Evolutionary conservation across 2,329 filamentous ascomycete genomes (phyloP), one percentile per base, ranked within the genome.

Genomic region (Aspergillus floridensis): DNA sequence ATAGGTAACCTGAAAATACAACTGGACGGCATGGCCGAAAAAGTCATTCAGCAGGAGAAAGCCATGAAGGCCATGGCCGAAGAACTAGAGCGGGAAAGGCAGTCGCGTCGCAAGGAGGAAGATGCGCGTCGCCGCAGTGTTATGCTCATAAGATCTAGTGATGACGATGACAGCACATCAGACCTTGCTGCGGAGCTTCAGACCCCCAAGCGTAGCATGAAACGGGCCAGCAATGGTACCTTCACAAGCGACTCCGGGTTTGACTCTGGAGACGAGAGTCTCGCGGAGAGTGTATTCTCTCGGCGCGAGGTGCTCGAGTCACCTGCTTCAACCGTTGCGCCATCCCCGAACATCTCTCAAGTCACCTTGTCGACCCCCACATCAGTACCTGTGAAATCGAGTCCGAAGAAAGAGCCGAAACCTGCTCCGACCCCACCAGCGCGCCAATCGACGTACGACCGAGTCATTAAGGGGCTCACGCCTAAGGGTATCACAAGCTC

Each of bases 1-100:
- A 79, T 82, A 14, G 76, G 80, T 41, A 82, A 86, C 65, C 73
- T 87, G 56, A 87, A 86, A 72, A 77, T 82, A 63, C 86, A 88
- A 70, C 76, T 88, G 21, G 82, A 86, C 68, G 83, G 82, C 41
- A 83, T 87, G 79, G 82, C 84, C 5, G 79, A 79, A 35, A 80
- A 81, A 60, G 80, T 82, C 2, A 72, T 77, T 16, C 81, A 86
- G 65, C 84, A 86, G 67, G 83, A 86, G 59, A 79, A 79, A 64
- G 79, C 81, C 53, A 85, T 86, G 74, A 76, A 78, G 60, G 79
- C 79, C 38, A 73, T 85, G 65, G 77, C 77, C 1, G 74, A 78
- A 32, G 78, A 83, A 59, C 65, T 84, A 6, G 77, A 79, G 38
- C 68, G 75, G 49, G 80, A 82, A 62, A 75, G 76, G 58, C 68